Evolutionary conservation across 495 filamentous ascomycete species (phyloP), one percentile per base, ranked within the genome.

Genomic region (Neurospora sp.): DNA sequence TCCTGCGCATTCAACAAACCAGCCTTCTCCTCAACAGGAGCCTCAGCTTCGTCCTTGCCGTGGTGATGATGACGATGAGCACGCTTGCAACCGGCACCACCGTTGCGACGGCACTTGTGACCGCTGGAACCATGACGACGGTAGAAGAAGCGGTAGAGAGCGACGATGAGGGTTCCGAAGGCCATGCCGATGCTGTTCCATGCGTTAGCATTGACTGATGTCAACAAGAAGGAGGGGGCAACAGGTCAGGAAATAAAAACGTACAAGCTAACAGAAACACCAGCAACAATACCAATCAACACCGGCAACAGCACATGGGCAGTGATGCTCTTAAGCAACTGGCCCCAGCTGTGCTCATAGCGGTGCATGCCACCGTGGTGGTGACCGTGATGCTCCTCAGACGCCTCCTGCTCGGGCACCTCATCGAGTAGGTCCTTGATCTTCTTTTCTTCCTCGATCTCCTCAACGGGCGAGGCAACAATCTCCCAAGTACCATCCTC

Each of bases 181-280:
- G 85, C 75, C 85, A 87, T 87, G 42, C 86, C 86, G 69, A 88
- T 74, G 39, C 84, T 84, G 44, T 12, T 22, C 0, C 31, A 35
- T 35, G 31, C 31, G 31, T 35, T 35, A 35, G 31, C 31, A 35
- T 35, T 35, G 3, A 35, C 31, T 35, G 31, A 35, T 35, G 31
- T 35, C 31, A 35, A 35, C 31, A 35, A 35, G 31, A 35, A 3
- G 2, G 53, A 17, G 17, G 68, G 22, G 40, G 20, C 6, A 35
- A 31, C 12, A 4, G 40, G 10, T 2, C 9, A 39, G 44, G n/a
- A 4, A 45, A 45, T 0, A n/a, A 14, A 69, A 71, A 81, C 84
- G 79, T 79, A 85, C 84, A 87, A 75, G 81, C 85, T 86, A 68
- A 84, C 82, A 65, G 78, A 79, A n/a, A 88, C 80, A 74, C 87